Evolutionary conservation across 768 basidiomycete genomes (phyloP), one percentile per base, ranked within the genome.

Genomic region (Hygrocybe punicea): DNA sequence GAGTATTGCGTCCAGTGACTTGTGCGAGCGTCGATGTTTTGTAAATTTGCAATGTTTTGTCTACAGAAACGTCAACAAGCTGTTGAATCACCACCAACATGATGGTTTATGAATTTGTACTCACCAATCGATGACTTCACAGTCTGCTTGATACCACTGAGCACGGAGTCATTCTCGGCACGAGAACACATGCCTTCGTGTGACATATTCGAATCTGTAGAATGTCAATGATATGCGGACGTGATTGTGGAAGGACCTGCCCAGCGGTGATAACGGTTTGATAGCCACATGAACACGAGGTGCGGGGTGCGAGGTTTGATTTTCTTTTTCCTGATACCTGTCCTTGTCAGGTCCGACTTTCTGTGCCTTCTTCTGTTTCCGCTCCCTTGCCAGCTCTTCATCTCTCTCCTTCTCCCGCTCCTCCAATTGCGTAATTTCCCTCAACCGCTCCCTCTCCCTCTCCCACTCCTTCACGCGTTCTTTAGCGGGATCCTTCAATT

Each of bases 401-500:
- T 78, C 79, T 44, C 74, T 73, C 63, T 83, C 81, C 57, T 73
- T 71, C 69, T 81, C 76, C 56, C 80, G 62, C 64, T 89, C 86
- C 65, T 84, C 78, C 64, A 86, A 58, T 57, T 76, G 74, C 58
- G 78, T 79, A 77, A 88, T 84, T 76, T 89, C 87, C 62, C 87
- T 78, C 65, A 89, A 69, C 58, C 86, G 74, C 69, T 84, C 79
- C 35, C 81, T 79, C 68, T 89, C 87, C 40, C 83, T 74, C 66
- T 91, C 87, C 87, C 89, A 91, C 62, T 89, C 88, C 61, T 77
- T 77, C 61, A 90, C 84, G 10, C 89, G 77, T 57, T 87, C 81
- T 56, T 78, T 79, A 16, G 80, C 80, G 53, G 70, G 75, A 45
- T 80, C 81, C 52, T 78, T 78, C 57, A 73, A 76, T 47, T 75